These are phyloP conservation scores for Tylopilus sp. DNA, from an alignment of 768 basidiomycete genomes.

Conservation along the genomic window DNA sequence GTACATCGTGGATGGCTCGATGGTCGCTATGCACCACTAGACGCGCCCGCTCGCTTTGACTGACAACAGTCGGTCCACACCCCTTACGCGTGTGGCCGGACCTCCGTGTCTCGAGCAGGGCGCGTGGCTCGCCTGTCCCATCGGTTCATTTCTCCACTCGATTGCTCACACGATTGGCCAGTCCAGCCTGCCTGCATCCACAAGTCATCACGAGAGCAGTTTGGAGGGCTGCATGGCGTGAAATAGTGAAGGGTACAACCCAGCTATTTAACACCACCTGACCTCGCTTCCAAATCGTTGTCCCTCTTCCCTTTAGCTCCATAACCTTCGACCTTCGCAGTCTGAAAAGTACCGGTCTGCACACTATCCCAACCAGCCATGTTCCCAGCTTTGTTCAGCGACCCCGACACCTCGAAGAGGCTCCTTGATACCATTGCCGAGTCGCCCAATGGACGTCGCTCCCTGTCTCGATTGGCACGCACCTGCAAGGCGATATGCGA, in stretches of 20 bases:
- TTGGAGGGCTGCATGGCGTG: constrained; percentile 38
- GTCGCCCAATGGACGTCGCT: constrained; percentile 61
- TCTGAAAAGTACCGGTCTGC: constrained; percentile 28
- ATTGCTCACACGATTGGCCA: constrained; percentile 28
- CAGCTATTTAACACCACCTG: constrained; percentile 26
- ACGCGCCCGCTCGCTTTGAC: constrained; percentile 12
- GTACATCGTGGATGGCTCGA: constrained; percentile 7
- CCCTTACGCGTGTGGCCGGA: constrained; percentile 25
- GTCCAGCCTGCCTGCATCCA: constrained; percentile 29
- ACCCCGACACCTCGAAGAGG: constrained; percentile 54
- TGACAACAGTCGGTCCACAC: constrained; percentile 21
- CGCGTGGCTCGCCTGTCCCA: constrained; percentile 27
- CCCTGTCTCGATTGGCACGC: constrained; percentile 66
- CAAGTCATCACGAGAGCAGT: constrained; percentile 27
- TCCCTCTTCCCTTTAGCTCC: constrained; percentile 35
- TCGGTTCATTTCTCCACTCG: constrained; percentile 17
- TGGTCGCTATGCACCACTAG: constrained; percentile 5
- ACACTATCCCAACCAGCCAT: constrained; percentile 48
- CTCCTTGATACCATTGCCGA: constrained; percentile 52
- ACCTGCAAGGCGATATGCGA: constrained; percentile 74
- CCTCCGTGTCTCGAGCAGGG: constrained; percentile 19
- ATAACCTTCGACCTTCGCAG: constrained; percentile 32
- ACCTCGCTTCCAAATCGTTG: constrained; percentile 37
- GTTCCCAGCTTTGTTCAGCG: constrained; percentile 54
- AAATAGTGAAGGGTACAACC: constrained; percentile 42